Percentiles rank a stretch among this genome's conserved stretches.
Conservation (phyloP, 2,329 filamentous ascomycete species). For the Colletotrichum costaricense region DNA sequence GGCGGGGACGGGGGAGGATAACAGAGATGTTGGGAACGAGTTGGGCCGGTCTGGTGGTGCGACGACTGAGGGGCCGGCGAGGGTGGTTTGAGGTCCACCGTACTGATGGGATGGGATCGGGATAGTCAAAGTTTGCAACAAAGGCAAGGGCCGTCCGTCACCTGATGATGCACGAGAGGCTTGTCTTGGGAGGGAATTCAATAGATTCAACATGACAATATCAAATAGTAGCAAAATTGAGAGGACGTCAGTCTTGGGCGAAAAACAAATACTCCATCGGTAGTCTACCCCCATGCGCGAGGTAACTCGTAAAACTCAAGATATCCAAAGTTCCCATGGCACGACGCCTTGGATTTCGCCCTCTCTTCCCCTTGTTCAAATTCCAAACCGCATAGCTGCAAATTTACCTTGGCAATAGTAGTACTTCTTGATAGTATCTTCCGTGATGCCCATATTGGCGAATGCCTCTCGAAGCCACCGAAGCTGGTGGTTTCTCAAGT, state of each 20-base stretch:
- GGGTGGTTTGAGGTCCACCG: neutral
- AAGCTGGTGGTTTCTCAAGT: neutral
- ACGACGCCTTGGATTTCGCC: neutral
- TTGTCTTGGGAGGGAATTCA: neutral
- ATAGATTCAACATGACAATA: neutral
- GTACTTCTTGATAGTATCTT: neutral
- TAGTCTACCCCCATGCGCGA: neutral
- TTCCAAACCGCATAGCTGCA: neutral
- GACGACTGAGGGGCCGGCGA: neutral
- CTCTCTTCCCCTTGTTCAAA: neutral
- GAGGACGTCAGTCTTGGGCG: no score
- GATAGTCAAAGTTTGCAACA: neutral
- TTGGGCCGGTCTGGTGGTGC: neutral
- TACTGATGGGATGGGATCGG: no score
- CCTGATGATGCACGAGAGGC: neutral
- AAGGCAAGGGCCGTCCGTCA: neutral
- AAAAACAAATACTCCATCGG: neutral
- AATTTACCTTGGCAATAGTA: neutral
- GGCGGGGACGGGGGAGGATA: neutral
- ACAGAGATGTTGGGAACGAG: neutral
- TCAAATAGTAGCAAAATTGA: neutral
- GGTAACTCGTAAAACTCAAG: neutral
- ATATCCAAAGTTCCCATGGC: no score
- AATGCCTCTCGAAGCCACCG: neutral
- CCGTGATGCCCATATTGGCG: neutral